Evolutionary conservation across 768 basidiomycete genomes (phyloP).

Genomic region (Clavulina sp.): DNA sequence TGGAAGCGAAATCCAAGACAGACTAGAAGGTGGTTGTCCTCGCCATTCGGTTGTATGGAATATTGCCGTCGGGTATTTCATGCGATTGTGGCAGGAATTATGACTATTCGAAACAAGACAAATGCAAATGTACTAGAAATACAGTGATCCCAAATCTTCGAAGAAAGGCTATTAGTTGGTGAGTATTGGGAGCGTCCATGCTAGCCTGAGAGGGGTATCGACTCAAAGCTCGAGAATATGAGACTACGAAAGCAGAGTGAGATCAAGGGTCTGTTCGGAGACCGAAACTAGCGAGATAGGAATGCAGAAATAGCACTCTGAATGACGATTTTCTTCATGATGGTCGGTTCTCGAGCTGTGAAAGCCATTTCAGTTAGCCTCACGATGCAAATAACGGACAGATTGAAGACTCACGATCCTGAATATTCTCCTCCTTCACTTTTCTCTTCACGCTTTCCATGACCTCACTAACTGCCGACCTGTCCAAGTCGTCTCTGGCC

Average conservation of each 20-base stretch:
- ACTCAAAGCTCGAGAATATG: too few species aligned
- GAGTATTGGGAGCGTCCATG: too few species aligned
- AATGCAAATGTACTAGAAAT: not conserved
- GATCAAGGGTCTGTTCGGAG: too few species aligned
- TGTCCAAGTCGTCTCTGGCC: conserved; percentile 77
- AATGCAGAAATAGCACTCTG: conserved; percentile 62
- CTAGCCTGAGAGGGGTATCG: too few species aligned
- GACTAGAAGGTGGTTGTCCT: not conserved
- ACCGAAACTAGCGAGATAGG: conserved; percentile 25
- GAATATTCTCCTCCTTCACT: conserved; percentile 72
- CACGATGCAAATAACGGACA: conserved; percentile 9
- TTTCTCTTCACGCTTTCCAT: conserved; percentile 90
- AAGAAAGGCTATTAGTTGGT: not conserved
- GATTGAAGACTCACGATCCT: conserved; percentile 46
- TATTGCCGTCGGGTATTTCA: not conserved
- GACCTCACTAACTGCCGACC: conserved; percentile 71
- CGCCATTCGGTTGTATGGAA: not conserved
- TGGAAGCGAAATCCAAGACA: not conserved
- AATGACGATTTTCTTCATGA: conserved; percentile 79
- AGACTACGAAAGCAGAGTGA: too few species aligned
- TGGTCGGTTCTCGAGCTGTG: conserved; percentile 61
- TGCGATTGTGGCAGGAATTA: not conserved
- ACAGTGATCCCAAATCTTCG: not conserved
- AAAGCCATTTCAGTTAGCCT: not conserved
- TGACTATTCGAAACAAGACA: not conserved